phyloP scores from a whole-genome alignment of 2,329 filamentous ascomycete species.

The Cordyceps farinosa region DNA sequence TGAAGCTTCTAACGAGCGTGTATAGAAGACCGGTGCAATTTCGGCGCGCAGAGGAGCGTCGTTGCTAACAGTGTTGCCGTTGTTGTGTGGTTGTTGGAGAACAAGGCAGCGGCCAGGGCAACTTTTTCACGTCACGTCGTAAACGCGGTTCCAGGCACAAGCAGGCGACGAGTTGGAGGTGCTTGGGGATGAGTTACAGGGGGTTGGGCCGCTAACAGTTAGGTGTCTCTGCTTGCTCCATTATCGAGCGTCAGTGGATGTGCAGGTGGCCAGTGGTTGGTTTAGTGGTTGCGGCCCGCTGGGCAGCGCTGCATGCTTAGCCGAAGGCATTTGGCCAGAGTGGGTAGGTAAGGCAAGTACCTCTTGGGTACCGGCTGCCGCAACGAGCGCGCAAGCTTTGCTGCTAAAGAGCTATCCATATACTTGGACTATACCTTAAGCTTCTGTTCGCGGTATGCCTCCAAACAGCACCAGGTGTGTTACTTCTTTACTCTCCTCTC shows the following conservation, averaged over 20 bases:
- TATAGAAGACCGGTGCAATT: neutral
- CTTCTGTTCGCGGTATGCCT: neutral
- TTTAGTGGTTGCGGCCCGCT: neutral
- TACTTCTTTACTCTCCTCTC: neutral
- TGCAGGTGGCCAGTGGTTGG: neutral
- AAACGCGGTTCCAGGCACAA: constrained; percentile 15
- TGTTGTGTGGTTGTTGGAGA: constrained; percentile 13
- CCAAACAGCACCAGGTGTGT: neutral
- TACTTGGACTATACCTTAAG: neutral
- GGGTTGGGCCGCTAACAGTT: neutral
- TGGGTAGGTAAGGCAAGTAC: neutral
- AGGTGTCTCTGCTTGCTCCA: neutral
- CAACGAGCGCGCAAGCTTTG: too few species aligned
- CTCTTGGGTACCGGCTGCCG: neutral
- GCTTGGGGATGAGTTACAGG: constrained; percentile 1
- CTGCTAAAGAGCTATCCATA: neutral
- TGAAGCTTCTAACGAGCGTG: constrained; percentile 13
- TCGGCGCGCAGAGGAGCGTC: neutral
- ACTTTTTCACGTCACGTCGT: constrained; percentile 17
- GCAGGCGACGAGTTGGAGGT: neutral
- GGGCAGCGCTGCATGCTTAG: neutral
- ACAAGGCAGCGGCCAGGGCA: neutral
- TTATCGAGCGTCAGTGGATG: neutral
- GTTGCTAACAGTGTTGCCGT: neutral
- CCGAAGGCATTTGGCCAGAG: too few species aligned